A percentile compares a stretch with the other conserved stretches of the same genome.
Conservation (phyloP, 2,329 filamentous ascomycete species). For the Ampelomyces quisqualis region DNA sequence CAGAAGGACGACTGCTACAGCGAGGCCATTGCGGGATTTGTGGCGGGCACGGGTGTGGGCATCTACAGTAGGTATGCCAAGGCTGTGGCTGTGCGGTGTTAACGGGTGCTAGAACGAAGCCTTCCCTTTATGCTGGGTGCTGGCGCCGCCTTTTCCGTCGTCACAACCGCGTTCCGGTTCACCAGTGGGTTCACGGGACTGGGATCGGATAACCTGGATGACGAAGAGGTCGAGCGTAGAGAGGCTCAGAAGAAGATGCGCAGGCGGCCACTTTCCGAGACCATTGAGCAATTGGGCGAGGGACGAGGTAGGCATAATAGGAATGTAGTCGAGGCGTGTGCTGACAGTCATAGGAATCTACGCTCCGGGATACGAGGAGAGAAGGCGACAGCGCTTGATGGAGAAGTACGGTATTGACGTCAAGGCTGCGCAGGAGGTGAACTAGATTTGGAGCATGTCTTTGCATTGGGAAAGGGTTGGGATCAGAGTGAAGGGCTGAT, state of each 20-base stretch:
- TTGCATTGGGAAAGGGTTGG: not conserved
- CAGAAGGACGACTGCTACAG: conserved; percentile 80
- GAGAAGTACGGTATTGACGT: conserved; percentile 88
- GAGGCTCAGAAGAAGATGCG: conserved; percentile 72
- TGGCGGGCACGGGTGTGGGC: conserved; percentile 71
- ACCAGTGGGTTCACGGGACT: conserved; percentile 63
- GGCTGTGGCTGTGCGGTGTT: conserved; percentile 15
- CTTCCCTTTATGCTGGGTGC: conserved; percentile 71
- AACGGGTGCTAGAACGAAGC: conserved; percentile 55
- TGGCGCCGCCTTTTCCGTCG: conserved; percentile 59
- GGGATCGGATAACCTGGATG: conserved; percentile 56
- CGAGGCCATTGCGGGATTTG: conserved; percentile 72
- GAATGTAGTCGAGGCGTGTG: conserved; percentile 2
- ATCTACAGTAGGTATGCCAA: conserved; percentile 62
- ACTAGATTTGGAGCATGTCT: conserved; percentile 16
- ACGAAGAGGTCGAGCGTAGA: conserved; percentile 74
- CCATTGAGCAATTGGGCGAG: conserved; percentile 78
- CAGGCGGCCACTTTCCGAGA: conserved; percentile 75
- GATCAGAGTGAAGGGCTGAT: too few relatives aligned
- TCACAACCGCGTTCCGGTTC: conserved; percentile 67
- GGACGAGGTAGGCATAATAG: conserved; percentile 66
- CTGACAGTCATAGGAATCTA: conserved; percentile 64
- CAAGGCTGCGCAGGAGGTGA: conserved; percentile 31
- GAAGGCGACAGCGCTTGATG: conserved; percentile 77
- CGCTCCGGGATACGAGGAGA: conserved; percentile 79